Percentiles rank a stretch among this genome's conserved stretches.
phyloP scores from a whole-genome alignment of 2,329 filamentous ascomycete species.

The Zelopaecilomyces penicillatus region DNA sequence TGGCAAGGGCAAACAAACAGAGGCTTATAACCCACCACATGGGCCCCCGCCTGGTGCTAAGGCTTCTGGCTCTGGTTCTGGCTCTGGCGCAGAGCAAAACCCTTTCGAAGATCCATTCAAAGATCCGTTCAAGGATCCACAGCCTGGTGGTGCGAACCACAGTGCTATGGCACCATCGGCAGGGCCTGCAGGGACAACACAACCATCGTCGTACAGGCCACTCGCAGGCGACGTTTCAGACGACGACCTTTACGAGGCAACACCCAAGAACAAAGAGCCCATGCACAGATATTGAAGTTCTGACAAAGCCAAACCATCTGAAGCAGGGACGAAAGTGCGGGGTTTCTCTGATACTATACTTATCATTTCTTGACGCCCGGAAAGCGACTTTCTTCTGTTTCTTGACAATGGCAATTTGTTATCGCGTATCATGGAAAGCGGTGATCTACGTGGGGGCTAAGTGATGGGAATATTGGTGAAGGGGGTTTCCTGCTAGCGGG shows the following conservation, averaged over 20 bases:
- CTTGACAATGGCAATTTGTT: no score
- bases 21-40: conserved; percentile 17
- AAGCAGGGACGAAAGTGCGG: not conserved
- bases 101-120: conserved; percentile 20
- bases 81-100: conserved; percentile 13
- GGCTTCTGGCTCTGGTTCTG: conserved; percentile 16
- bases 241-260: conserved; percentile 34
- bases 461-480: no score
- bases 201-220: not conserved
- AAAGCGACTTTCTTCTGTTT: no score
- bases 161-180: conserved; percentile 24
- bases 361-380: not conserved
- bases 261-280: conserved; percentile 29
- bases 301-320: no score
- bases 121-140: conserved; percentile 27
- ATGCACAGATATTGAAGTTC: conserved; percentile 23
- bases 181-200: not conserved
- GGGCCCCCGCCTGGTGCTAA: conserved; percentile 16
- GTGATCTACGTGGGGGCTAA: no score
- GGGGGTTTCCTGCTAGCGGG: no score
- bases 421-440: no score
- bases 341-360: not conserved
- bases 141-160: conserved; percentile 17
- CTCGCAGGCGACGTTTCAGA: conserved; percentile 20
- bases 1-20: conserved; percentile 28